These are phyloP conservation scores for Russula sp. DNA, from an alignment of 768 basidiomycete genomes.

Conservation along the genomic window DNA sequence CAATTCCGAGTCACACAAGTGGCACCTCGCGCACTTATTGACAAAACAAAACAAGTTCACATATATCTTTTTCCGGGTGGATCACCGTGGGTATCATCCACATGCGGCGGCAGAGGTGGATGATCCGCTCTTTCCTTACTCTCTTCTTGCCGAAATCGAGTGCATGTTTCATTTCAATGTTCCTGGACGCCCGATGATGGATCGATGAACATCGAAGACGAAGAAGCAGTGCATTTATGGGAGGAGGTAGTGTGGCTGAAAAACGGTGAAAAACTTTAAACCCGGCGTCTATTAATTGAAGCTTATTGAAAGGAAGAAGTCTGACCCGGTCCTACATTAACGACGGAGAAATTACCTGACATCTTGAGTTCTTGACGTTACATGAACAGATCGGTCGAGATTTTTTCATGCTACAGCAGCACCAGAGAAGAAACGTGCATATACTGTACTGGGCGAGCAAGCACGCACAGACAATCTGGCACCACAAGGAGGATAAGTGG, in stretches of 20 bases:
- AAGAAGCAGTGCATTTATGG: neutral
- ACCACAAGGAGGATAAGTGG: neutral
- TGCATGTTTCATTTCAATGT: neutral
- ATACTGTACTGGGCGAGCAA: no score
- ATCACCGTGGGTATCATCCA: no score
- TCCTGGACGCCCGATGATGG: neutral
- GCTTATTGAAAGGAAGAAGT: no score
- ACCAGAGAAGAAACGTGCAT: neutral
- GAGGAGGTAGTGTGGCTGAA: neutral
- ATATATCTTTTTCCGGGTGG: neutral
- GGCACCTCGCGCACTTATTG: neutral
- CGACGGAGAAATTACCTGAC: neutral
- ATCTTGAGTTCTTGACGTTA: neutral
- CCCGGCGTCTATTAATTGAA: no score
- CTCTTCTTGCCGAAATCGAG: neutral
- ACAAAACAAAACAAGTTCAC: neutral
- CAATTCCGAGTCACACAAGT: neutral
- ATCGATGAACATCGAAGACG: neutral
- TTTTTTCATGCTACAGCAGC: neutral
- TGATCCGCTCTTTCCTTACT: neutral
- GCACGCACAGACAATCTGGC: no score
- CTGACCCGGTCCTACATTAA: no score
- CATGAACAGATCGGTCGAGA: neutral
- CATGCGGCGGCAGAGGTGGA: neutral
- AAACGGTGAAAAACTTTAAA: neutral